Evolutionary conservation across 2,329 filamentous ascomycete genomes (phyloP).

Genomic region (Ophiostoma novo-ulmi): DNA sequence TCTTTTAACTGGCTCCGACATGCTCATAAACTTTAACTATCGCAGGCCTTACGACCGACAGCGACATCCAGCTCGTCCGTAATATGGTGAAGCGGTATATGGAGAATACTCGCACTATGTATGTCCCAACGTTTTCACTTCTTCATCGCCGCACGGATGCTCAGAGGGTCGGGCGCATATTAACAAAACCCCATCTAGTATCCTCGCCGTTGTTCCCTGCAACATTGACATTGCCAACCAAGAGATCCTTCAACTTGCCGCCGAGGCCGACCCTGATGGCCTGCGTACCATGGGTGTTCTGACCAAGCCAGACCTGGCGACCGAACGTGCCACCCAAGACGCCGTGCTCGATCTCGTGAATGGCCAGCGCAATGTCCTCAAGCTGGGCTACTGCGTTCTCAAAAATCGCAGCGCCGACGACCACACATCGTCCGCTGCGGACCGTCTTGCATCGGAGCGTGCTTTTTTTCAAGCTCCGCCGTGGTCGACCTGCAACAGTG

Average conservation of each 20-base stretch:
- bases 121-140: neutral
- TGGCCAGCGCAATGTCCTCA: too few relatives aligned
- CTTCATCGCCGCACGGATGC: too few relatives aligned
- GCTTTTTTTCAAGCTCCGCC: neutral
- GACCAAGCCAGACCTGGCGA: slow-evolving; percentile 54
- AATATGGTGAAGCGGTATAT: slow-evolving; percentile 47
- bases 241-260: slow-evolving; percentile 38
- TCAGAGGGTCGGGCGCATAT: slow-evolving; percentile 31
- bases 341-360: too few relatives aligned
- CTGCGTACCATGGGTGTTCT: slow-evolving; percentile 45
- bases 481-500: neutral
- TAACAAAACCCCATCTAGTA: slow-evolving; percentile 30
- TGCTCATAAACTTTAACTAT: too few relatives aligned
- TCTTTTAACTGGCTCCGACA: too few relatives aligned
- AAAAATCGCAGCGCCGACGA: too few relatives aligned
- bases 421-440: neutral
- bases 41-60: slow-evolving; percentile 40
- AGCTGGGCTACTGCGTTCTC: too few relatives aligned
- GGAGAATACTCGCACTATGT: slow-evolving; percentile 42
- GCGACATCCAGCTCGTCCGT: slow-evolving; percentile 43
- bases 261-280: slow-evolving; percentile 39
- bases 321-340: too few relatives aligned
- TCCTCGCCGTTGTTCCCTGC: slow-evolving; percentile 36
- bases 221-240: slow-evolving; percentile 39
- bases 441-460: neutral